Percentiles rank a stretch among this genome's conserved stretches.
phyloP scores from a whole-genome alignment of 305 asterid species.

The Plantago coronopus region DNA sequence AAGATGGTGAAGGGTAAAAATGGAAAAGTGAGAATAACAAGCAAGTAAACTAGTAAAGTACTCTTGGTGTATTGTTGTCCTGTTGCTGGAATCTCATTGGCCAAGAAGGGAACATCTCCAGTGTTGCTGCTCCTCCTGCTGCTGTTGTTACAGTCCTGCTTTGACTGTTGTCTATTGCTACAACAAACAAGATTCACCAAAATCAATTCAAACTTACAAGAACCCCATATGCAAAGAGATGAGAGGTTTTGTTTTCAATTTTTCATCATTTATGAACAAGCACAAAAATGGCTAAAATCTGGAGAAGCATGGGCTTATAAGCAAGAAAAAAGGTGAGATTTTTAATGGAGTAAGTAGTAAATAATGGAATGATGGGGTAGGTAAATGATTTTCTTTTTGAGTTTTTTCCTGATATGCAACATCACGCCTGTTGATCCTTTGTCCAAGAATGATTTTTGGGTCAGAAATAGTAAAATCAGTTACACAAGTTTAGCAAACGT shows the following conservation, averaged over 20 bases:
- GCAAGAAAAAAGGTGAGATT: too few species aligned
- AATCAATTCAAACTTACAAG: slow-evolving; percentile 37
- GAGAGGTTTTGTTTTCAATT: too few species aligned
- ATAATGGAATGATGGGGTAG: slow-evolving; percentile 43
- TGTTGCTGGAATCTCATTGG: slow-evolving; percentile 74
- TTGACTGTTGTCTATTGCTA: slow-evolving; percentile 56
- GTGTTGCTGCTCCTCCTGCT: slow-evolving; percentile 87
- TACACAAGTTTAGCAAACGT: slow-evolving; percentile 45
- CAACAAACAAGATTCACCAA: slow-evolving; percentile 49
- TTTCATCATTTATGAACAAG: too few species aligned
- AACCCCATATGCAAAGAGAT: too few species aligned
- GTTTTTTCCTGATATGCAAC: slow-evolving; percentile 60
- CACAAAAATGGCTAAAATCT: slow-evolving; percentile 17
- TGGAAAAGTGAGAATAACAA: slow-evolving; percentile 1
- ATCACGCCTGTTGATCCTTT: slow-evolving; percentile 64
- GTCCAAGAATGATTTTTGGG: slow-evolving; percentile 60
- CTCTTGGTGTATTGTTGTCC: slow-evolving; percentile 39
- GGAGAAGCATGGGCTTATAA: too few species aligned
- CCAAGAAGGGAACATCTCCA: slow-evolving; percentile 97
- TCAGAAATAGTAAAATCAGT: slow-evolving; percentile 49
- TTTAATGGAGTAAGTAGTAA: too few species aligned
- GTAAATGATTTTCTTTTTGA: slow-evolving; percentile 51
- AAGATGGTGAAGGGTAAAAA: slow-evolving; percentile 19
- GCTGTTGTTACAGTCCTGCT: slow-evolving; percentile 39
- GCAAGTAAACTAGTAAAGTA: too few species aligned